phyloP scores from a whole-genome alignment of 1,284 basidiomycete genomes.

The Cryptococcus deneoformans region DNA sequence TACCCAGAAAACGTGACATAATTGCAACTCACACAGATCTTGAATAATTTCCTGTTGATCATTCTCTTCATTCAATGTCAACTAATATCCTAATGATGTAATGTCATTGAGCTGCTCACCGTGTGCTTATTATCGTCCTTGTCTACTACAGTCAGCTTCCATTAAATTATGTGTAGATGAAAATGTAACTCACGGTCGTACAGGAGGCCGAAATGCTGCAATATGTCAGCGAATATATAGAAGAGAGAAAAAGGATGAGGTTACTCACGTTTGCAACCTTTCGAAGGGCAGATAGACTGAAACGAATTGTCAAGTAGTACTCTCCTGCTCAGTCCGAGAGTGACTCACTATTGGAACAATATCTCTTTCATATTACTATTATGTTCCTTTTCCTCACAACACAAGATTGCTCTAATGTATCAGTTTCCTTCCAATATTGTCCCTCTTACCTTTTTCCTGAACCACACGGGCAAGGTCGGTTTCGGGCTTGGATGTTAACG shows the following conservation, averaged over 20 bases:
- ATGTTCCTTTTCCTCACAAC: constrained; percentile 25
- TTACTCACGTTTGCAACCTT: constrained; percentile 45
- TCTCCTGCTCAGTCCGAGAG: not conserved
- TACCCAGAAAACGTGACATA: not conserved
- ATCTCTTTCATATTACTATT: constrained; percentile 8
- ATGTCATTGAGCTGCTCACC: no score
- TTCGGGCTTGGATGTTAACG: constrained; percentile 45
- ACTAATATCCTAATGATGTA: no score
- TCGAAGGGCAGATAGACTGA: constrained; percentile 37
- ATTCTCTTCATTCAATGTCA: constrained; percentile 15
- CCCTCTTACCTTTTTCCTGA: constrained; percentile 21
- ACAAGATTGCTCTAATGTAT: constrained; percentile 23
- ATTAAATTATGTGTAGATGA: not conserved
- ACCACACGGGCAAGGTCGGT: constrained; percentile 50
- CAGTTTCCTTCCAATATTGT: constrained; percentile 1
- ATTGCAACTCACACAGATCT: constrained; percentile 36
- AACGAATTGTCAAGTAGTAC: not conserved
- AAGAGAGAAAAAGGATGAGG: not conserved
- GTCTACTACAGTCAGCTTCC: constrained; percentile 13
- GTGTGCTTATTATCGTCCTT: constrained; percentile 20
- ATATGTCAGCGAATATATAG: not conserved
- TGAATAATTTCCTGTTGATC: constrained; percentile 31
- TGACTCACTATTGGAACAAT: constrained; percentile 37
- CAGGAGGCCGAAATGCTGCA: constrained; percentile 43
- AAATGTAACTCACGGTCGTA: constrained; percentile 30